Percentiles rank a stretch among this genome's conserved stretches.
Evolutionary conservation across 139 green algal genomes (phyloP).

Genomic region (Tetradesmus lagerheimii): DNA sequence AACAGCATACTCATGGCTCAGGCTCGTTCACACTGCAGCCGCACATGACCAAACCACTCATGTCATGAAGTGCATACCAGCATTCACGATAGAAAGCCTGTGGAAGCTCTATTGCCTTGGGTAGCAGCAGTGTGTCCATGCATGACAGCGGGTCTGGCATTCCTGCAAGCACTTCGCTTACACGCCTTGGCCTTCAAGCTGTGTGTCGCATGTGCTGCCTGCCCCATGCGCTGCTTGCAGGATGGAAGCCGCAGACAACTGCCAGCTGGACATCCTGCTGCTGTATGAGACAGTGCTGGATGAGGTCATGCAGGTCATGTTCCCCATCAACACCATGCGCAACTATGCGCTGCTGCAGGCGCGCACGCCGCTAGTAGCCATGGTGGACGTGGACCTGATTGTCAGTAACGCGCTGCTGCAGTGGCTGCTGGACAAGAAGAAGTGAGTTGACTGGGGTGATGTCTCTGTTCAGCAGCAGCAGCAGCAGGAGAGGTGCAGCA

Average conservation of each 20-base stretch:
- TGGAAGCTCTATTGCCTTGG: too few species aligned
- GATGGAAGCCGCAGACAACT: constrained; percentile 47
- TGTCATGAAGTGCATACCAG: too few species aligned
- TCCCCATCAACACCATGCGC: constrained; percentile 68
- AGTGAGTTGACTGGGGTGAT: too few species aligned
- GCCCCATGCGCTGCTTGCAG: constrained; percentile 30
- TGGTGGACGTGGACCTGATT: constrained; percentile 68
- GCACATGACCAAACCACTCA: too few species aligned
- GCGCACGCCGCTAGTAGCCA: constrained; percentile 54
- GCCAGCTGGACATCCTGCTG: constrained; percentile 57
- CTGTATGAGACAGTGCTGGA: constrained; percentile 59
- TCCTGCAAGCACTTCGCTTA: background rate
- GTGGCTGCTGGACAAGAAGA: constrained; percentile 10
- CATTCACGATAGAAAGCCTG: too few species aligned
- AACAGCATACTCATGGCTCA: background rate
- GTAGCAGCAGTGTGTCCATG: too few species aligned
- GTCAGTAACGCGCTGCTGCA: constrained; percentile 46
- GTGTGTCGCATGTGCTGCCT: background rate
- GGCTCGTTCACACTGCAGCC: background rate
- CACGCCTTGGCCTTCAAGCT: background rate
- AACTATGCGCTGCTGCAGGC: constrained; percentile 62
- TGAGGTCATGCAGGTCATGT: constrained; percentile 51
- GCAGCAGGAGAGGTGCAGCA: background rate
- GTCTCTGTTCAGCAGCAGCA: too few species aligned
- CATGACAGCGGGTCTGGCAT: background rate